Percentiles rank a stretch among this genome's conserved stretches.
phyloP scores from a whole-genome alignment of 1,139 yeast genomes.

The Nadsonia commutata region DNA sequence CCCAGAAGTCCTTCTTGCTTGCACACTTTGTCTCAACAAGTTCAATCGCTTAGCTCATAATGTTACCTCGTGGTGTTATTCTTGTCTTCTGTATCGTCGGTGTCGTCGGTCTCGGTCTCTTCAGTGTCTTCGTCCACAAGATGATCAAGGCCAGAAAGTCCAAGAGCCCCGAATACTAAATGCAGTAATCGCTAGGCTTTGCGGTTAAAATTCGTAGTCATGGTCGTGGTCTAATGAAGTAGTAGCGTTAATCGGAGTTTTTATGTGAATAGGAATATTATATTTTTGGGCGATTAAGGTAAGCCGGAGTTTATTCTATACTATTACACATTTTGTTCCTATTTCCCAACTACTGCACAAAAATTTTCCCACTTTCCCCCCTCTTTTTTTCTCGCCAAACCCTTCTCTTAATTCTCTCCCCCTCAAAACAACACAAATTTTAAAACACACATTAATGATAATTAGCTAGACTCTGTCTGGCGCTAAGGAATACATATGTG shows the following conservation, averaged over 20 bases:
- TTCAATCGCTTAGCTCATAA: constrained; percentile 11
- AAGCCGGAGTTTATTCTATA: too few species aligned
- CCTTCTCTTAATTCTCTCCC: not conserved
- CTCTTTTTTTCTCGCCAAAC: not conserved
- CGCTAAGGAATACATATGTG: too few species aligned
- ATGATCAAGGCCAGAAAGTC: not conserved
- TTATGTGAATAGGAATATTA: too few species aligned
- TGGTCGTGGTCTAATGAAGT: too few species aligned
- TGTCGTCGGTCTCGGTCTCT: constrained; percentile 23
- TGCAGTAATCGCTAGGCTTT: too few species aligned
- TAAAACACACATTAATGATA: not conserved
- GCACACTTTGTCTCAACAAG: not conserved
- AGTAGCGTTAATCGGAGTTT: too few species aligned
- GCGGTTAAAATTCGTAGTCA: too few species aligned
- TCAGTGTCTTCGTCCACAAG: not conserved
- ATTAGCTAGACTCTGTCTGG: too few species aligned
- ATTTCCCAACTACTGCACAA: too few species aligned
- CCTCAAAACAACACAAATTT: not conserved
- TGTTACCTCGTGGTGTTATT: constrained; percentile 42
- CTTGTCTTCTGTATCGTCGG: constrained; percentile 34
- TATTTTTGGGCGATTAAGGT: too few species aligned
- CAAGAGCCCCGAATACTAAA: not conserved
- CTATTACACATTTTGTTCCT: too few species aligned
- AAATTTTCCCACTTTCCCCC: not conserved
- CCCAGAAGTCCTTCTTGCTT: not conserved